Base-by-base conservation (phyloP, 768 basidiomycete species). In the Mycena albidolilacea region DNA sequence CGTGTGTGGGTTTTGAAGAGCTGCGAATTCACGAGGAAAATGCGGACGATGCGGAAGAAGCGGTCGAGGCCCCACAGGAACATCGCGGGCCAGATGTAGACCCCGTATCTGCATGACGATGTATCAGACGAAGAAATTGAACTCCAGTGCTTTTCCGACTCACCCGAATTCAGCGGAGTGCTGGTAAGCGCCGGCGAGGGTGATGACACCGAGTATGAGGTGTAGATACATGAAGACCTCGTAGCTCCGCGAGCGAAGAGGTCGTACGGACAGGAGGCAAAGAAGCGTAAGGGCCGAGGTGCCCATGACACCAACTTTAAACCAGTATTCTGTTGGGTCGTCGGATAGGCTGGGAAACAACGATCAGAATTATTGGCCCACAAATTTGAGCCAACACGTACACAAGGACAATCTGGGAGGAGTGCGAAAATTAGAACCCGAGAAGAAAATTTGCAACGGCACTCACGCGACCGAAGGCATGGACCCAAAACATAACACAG, bases 31-130 rank as follows among this genome's bases (percentile, higher is more conserved):
- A 73, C 43, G 38, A 79, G 62, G 41, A 82, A 70, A 5, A 87
- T 70, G 14, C 87, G 84, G 5, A 72, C 70, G 30, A 81, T 6
- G 23, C 87, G 86, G 55, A 86, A 67, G 10, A 81, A 43, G 43
- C 85, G 83, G 73, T 88, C 87, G 65, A 87, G 79, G 0, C 75
- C 83, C 85, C 85, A 87, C 71, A 87, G 64, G 66, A 82, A 71
- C 59, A 87, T 78, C 3, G 79, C 79, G 7, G 84, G 83, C 81
- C 82, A 85, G 44, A 87, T 70, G 64, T 82, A 86, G 17, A 57
- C 30, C 60, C 79, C 63, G 64, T 73, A 79, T 67, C 75, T 76
- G 65, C 19, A 11, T 30, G 39, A 17, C 9, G 23, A 7, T 12
- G 3, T 10, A 21, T 48, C 14, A 41, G 10, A 44, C 11, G 7